Conservation (phyloP, 2,329 filamentous ascomycete species). For the Aspergillus pseudoglaucus region DNA sequence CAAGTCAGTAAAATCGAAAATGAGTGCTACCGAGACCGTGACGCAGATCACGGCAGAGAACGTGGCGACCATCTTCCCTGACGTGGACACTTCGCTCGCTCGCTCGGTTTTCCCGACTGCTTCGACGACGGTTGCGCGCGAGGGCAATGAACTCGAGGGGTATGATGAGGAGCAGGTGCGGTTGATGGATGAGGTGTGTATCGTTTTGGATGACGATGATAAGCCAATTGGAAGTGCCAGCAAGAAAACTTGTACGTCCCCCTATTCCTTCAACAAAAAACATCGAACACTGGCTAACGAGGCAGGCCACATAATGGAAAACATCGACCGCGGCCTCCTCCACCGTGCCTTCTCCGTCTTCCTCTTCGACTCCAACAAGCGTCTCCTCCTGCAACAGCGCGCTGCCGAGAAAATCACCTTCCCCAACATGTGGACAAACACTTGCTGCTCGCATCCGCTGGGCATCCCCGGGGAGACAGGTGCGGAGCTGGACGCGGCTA, state of each 20-base stretch:
- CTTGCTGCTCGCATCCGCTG: constrained; percentile 95
- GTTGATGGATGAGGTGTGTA: constrained; percentile 98
- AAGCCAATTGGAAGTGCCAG: constrained; percentile 88
- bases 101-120: constrained; percentile 43
- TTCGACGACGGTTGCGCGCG: constrained; percentile 33
- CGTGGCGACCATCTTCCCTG: constrained; percentile 81
- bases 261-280: background rate
- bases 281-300: background rate
- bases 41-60: constrained; percentile 73
- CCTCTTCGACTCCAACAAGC: constrained; percentile 90
- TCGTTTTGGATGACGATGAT: constrained; percentile 89
- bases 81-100: constrained; percentile 60
- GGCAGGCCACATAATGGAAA: constrained; percentile 92
- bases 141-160: constrained; percentile 67
- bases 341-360: constrained; percentile 98
- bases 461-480: constrained; percentile 89
- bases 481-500: constrained; percentile 67
- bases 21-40: constrained; percentile 44
- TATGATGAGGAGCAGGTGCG: constrained; percentile 98
- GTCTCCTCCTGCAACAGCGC: constrained; percentile 89
- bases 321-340: constrained; percentile 91
- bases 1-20: constrained; percentile 9
- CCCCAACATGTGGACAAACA: constrained; percentile 99
- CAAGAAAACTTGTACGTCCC: constrained; percentile 85
- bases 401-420: constrained; percentile 98